phyloP scores from a whole-genome alignment of 148 eudicot species.

The Oxyria digyna region DNA sequence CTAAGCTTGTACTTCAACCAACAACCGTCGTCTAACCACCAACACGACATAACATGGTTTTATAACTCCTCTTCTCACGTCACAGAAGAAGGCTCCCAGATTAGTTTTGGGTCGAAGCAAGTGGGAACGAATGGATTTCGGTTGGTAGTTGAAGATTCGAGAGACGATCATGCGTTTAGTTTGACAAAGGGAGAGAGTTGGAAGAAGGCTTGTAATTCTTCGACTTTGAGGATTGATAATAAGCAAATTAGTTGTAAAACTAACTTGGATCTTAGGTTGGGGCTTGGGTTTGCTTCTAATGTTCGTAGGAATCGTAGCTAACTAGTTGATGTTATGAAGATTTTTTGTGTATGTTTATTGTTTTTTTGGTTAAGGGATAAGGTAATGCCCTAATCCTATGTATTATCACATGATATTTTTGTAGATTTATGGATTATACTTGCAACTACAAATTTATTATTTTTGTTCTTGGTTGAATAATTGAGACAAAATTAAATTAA shows the following conservation, averaged over 20 bases:
- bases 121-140: background rate
- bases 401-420: background rate
- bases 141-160: background rate
- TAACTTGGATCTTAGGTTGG: slow-evolving; percentile 7
- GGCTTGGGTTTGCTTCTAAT: slow-evolving; percentile 5
- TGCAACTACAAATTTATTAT: background rate
- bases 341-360: background rate
- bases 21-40: background rate
- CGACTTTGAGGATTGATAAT: background rate
- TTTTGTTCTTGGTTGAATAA: background rate
- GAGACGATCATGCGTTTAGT: background rate
- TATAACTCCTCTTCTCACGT: background rate
- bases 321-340: background rate
- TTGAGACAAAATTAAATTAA: background rate
- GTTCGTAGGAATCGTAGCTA: background rate
- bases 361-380: background rate
- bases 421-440: background rate
- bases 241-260: slow-evolving; percentile 7
- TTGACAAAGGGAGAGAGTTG: background rate
- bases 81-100: background rate
- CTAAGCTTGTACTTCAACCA: background rate
- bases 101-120: background rate
- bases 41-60: background rate
- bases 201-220: background rate
- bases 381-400: background rate